A percentile compares a stretch with the other conserved stretches of the same genome.
These are phyloP conservation scores for Agaricales sp. DNA, from an alignment of 1,284 basidiomycete species.

Conservation along the genomic window DNA sequence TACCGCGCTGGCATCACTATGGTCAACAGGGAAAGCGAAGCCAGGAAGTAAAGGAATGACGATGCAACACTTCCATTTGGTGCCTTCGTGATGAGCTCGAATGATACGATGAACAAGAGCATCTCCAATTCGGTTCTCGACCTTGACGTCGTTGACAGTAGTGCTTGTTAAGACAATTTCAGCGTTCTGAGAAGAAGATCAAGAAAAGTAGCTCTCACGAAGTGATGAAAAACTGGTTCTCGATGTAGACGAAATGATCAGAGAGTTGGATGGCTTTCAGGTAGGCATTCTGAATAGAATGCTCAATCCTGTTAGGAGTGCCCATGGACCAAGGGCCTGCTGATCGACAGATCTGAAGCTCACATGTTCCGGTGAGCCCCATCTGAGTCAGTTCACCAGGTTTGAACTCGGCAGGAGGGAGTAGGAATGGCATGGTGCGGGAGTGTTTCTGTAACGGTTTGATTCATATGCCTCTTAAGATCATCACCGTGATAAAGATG, in stretches of 20 bases:
- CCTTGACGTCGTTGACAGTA: conserved; percentile 72
- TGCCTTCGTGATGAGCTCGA: conserved; percentile 75
- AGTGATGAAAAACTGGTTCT: conserved; percentile 99
- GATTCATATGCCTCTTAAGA: background rate
- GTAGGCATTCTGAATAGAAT: conserved; percentile 94
- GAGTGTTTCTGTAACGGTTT: conserved; percentile 72
- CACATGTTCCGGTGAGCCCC: conserved; percentile 91
- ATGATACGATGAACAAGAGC: conserved; percentile 90
- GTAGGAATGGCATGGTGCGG: conserved; percentile 85
- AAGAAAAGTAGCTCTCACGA: conserved; percentile 41
- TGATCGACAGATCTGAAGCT: conserved; percentile 94
- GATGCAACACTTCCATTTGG: conserved; percentile 88
- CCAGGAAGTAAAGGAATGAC: conserved; percentile 91
- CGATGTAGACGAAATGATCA: conserved; percentile 90
- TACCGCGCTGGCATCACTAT: conserved; percentile 85
- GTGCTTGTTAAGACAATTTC: conserved; percentile 41
- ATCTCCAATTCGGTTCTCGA: conserved; percentile 94
- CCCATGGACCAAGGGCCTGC: conserved; percentile 96
- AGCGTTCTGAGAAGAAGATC: conserved; percentile 3
- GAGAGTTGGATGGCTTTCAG: conserved; percentile 91
- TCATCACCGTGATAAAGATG: conserved; percentile 8
- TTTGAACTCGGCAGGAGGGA: conserved; percentile 91
- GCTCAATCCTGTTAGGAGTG: conserved; percentile 77
- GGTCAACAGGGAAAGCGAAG: conserved; percentile 90
- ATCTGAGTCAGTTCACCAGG: conserved; percentile 71